phyloP scores from a whole-genome alignment of 1,284 basidiomycete genomes.

The Exsudoporus floridanus region DNA sequence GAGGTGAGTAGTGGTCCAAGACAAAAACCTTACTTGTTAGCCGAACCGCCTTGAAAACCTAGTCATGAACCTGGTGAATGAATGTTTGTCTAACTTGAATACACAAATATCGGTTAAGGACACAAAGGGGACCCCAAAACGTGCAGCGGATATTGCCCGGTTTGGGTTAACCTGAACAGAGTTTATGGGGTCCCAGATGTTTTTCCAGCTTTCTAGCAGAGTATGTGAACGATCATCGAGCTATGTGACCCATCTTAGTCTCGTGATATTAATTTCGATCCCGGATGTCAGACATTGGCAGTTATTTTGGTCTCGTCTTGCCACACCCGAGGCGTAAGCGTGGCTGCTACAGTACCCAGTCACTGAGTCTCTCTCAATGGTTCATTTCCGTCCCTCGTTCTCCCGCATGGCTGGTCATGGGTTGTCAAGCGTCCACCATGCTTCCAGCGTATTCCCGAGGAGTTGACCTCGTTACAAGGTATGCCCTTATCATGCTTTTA shows the following conservation, averaged over 20 bases:
- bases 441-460: background rate
- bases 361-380: background rate
- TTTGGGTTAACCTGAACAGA: slow-evolving; percentile 14
- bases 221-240: background rate
- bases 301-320: background rate
- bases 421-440: background rate
- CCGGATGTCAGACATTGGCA: background rate
- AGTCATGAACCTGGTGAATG: slow-evolving; percentile 4
- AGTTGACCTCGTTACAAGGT: too few species aligned
- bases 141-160: background rate
- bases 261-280: too few species aligned
- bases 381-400: background rate
- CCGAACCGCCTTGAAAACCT: background rate
- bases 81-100: slow-evolving; percentile 21
- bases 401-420: background rate
- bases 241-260: background rate
- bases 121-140: slow-evolving; percentile 20
- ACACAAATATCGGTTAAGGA: slow-evolving; percentile 14
- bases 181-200: slow-evolving; percentile 18
- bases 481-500: too few species aligned
- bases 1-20: background rate
- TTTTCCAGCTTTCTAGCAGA: background rate
- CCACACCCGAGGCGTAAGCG: background rate
- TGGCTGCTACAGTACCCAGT: too few species aligned
- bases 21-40: slow-evolving; percentile 5